Evolutionary conservation across 2,329 filamentous ascomycete genomes (phyloP).

Genomic region (Phoma herbarum): DNA sequence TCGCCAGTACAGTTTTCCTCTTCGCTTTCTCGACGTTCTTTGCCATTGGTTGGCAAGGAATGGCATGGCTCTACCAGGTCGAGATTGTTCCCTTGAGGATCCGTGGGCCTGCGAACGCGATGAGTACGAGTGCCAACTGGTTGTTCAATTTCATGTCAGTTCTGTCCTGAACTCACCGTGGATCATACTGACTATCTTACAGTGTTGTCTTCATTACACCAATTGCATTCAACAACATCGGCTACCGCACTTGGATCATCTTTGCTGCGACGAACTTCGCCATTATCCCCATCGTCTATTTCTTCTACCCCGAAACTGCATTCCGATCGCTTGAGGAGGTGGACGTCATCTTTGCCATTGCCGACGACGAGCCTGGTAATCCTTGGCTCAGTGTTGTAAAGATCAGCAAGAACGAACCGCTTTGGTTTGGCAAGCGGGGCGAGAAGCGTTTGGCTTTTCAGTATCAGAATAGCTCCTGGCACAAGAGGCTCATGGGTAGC

Average conservation of each 20-base stretch:
- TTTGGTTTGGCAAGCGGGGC: conserved; percentile 65
- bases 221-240: conserved; percentile 64
- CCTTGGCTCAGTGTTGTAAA: conserved; percentile 59
- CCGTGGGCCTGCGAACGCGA: conserved; percentile 83
- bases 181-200: conserved; percentile 1
- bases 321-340: conserved; percentile 70
- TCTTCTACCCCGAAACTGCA: conserved; percentile 69
- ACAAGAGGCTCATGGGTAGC: conserved; percentile 30
- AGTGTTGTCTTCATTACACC: conserved; percentile 73
- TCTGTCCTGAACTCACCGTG: conserved; percentile 30
- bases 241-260: conserved; percentile 66
- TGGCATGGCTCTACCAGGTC: conserved; percentile 70
- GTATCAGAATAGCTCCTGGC: conserved; percentile 51
- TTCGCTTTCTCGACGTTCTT: conserved; percentile 93
- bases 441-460: conserved; percentile 60
- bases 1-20: conserved; percentile 71
- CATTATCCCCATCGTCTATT: conserved; percentile 65
- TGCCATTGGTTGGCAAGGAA: conserved; percentile 79
- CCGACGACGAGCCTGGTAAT: conserved; percentile 59
- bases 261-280: conserved; percentile 63
- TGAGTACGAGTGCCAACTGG: conserved; percentile 92
- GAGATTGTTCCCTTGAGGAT: conserved; percentile 90
- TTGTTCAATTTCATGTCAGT: conserved; percentile 64
- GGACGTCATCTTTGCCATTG: conserved; percentile 68
- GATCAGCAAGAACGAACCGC: conserved; percentile 61